These are phyloP conservation scores for Heterobasidion parviporum DNA, from an alignment of 1,284 basidiomycete genomes.

Conservation along the genomic window DNA sequence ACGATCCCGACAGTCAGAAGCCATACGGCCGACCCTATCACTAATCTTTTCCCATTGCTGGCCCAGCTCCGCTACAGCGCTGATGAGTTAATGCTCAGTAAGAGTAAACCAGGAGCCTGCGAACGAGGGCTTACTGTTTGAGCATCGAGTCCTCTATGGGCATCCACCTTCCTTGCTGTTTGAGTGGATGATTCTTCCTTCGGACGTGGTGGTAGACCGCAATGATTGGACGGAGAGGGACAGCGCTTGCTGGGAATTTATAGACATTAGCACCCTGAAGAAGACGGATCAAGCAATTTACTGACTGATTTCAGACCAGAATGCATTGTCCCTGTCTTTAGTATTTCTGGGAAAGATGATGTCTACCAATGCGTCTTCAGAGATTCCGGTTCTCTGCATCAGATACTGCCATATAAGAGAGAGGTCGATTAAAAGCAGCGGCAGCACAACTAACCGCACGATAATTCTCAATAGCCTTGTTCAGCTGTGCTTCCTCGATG, in stretches of 20 bases:
- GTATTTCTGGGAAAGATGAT: constrained; percentile 58
- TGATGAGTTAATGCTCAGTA: constrained; percentile 16
- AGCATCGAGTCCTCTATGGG: constrained; percentile 59
- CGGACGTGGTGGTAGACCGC: constrained; percentile 78
- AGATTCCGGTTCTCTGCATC: constrained; percentile 35
- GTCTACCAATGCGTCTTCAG: constrained; percentile 44
- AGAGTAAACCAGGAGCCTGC: constrained; percentile 1
- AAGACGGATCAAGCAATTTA: constrained; percentile 8
- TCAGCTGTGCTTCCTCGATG: constrained; percentile 61
- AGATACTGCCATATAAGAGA: constrained; percentile 7
- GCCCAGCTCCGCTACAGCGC: constrained; percentile 62
- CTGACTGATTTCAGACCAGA: constrained; percentile 75
- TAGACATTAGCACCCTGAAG: background rate
- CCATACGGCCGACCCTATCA: constrained; percentile 57
- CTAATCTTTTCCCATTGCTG: constrained; percentile 75
- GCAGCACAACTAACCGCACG: constrained; percentile 35
- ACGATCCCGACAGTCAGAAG: constrained; percentile 76
- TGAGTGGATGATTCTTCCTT: constrained; percentile 57
- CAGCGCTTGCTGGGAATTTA: constrained; percentile 41
- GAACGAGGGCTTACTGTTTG: constrained; percentile 37
- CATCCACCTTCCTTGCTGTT: constrained; percentile 64
- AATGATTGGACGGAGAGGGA: constrained; percentile 68
- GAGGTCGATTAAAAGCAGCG: background rate
- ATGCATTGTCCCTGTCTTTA: constrained; percentile 49
- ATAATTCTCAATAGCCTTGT: constrained; percentile 55